These are phyloP conservation scores for Amanita rubescens DNA, from an alignment of 768 basidiomycete species.

Conservation along the genomic window DNA sequence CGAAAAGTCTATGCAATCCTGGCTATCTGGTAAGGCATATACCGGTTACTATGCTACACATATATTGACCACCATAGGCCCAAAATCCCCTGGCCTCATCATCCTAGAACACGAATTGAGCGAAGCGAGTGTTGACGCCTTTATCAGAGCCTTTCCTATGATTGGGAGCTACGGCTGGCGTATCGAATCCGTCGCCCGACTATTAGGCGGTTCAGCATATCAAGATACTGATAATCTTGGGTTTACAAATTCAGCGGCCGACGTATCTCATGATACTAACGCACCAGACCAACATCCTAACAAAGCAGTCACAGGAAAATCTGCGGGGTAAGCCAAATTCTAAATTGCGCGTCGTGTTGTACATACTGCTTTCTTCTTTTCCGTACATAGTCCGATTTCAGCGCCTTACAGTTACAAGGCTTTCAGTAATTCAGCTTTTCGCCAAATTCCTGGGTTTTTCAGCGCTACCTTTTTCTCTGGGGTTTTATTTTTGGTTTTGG, in stretches of 20 bases:
- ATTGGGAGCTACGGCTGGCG: slow-evolving; percentile 70
- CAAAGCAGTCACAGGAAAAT: neutral
- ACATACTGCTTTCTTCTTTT: neutral
- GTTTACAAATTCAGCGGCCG: slow-evolving; percentile 9
- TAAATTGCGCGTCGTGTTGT: neutral
- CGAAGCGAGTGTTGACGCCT: slow-evolving; percentile 53
- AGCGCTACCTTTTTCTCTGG: neutral
- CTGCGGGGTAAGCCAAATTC: neutral
- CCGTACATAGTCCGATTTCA: too few species aligned
- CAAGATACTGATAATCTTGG: slow-evolving; percentile 33
- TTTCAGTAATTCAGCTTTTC: neutral
- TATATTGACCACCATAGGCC: slow-evolving; percentile 25
- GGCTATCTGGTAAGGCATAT: slow-evolving; percentile 41
- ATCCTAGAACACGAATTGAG: slow-evolving; percentile 82
- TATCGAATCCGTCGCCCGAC: slow-evolving; percentile 44
- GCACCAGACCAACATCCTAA: neutral
- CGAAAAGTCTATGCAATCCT: slow-evolving; percentile 41
- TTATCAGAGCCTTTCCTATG: slow-evolving; percentile 56
- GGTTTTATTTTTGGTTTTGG: neutral
- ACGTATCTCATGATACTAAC: neutral
- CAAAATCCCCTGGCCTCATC: slow-evolving; percentile 73
- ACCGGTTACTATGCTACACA: neutral
- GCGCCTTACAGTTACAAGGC: neutral
- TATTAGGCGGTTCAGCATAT: slow-evolving; percentile 34
- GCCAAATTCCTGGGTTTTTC: neutral